phyloP scores from a whole-genome alignment of 805 yeast genomes.

The Yarrowia phangngaensis region DNA sequence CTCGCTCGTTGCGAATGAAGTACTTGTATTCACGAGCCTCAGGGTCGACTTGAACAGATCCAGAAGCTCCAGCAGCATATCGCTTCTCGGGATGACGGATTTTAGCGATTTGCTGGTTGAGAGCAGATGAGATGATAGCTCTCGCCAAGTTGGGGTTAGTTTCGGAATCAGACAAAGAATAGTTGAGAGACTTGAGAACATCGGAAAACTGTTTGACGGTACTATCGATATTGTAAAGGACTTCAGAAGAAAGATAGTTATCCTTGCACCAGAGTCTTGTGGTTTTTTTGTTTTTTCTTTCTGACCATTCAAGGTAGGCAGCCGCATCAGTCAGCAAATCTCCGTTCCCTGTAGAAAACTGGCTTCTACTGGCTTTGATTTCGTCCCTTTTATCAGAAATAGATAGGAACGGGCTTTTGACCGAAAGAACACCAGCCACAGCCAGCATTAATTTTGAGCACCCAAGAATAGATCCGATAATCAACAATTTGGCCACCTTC shows the following conservation, averaged over 20 bases:
- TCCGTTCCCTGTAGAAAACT: constrained; percentile 52
- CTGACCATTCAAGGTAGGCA: constrained; percentile 54
- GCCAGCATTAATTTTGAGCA: constrained; percentile 74
- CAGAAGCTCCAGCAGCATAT: constrained; percentile 62
- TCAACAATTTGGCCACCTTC: constrained; percentile 74
- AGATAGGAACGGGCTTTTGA: constrained; percentile 69
- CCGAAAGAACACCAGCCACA: constrained; percentile 69
- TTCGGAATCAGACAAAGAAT: constrained; percentile 50
- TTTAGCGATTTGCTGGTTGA: constrained; percentile 77
- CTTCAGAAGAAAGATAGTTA: constrained; percentile 57
- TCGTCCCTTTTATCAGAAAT: constrained; percentile 61
- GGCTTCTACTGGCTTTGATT: constrained; percentile 44
- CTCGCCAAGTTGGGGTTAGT: constrained; percentile 52
- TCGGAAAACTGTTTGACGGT: constrained; percentile 66
- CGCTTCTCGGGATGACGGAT: constrained; percentile 81
- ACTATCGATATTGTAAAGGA: constrained; percentile 67
- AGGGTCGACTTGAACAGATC: constrained; percentile 81
- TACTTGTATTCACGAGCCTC: constrained; percentile 69
- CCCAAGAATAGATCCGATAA: constrained; percentile 78
- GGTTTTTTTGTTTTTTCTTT: constrained; percentile 34
- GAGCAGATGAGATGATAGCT: constrained; percentile 72
- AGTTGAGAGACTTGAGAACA: constrained; percentile 46
- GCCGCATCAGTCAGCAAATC: constrained; percentile 67
- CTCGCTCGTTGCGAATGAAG: constrained; percentile 61
- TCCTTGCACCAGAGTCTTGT: constrained; percentile 50